Evolutionary conservation across 1,284 basidiomycete species (phyloP).

Genomic region (Marasmius sp.): DNA sequence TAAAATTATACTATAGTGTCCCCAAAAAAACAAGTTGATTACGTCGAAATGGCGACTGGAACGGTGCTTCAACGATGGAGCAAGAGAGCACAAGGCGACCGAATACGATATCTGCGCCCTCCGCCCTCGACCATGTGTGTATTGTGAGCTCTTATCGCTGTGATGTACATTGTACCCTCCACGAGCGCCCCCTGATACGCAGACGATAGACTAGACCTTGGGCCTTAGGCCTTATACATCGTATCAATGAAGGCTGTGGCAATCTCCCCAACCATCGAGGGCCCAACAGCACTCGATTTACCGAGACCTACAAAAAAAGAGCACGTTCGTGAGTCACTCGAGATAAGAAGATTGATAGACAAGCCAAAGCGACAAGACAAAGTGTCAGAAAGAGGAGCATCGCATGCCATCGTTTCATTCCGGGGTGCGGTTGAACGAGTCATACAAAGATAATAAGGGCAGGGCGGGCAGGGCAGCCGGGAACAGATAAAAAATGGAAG

Average conservation of each 20-base stretch:
- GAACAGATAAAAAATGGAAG: conserved; percentile 2
- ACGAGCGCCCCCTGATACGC: too few relatives aligned
- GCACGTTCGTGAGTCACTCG: background rate
- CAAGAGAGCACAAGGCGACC: too few relatives aligned
- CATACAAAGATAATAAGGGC: background rate
- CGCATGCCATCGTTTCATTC: background rate
- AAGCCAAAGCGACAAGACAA: conserved; percentile 4
- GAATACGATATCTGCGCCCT: too few relatives aligned
- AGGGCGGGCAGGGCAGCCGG: background rate
- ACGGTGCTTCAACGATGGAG: too few relatives aligned
- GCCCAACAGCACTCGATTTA: conserved; percentile 83
- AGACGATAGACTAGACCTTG: too few relatives aligned
- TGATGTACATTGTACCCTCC: too few relatives aligned
- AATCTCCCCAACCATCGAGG: conserved; percentile 84
- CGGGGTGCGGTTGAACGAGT: background rate
- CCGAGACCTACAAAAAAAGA: conserved; percentile 67
- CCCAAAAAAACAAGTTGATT: too few relatives aligned
- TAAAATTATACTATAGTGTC: too few relatives aligned
- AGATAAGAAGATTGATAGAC: background rate
- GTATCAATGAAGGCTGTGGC: conserved; percentile 82
- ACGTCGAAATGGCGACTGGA: too few relatives aligned
- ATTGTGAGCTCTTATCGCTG: too few relatives aligned
- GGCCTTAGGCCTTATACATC: conserved; percentile 69
- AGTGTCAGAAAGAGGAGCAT: background rate
- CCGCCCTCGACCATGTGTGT: too few relatives aligned